A percentile compares a stretch with the other conserved stretches of the same genome.
phyloP scores from a whole-genome alignment of 1,284 basidiomycete genomes.

The Boletus hoseneyae region DNA sequence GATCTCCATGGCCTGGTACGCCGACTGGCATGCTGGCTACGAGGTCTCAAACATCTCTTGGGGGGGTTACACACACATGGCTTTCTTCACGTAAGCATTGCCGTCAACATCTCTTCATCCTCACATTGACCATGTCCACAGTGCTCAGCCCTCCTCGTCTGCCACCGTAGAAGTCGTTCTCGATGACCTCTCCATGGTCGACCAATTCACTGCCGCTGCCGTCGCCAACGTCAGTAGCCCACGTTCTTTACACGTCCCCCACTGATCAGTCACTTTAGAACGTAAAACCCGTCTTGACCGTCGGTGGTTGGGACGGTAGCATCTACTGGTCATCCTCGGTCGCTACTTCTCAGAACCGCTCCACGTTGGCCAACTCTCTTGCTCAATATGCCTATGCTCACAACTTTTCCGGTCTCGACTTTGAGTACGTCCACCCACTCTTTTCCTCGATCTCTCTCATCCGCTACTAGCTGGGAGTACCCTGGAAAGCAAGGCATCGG shows the following conservation, averaged over 20 bases:
- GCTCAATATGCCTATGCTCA: slow-evolving; percentile 59
- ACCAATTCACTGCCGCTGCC: slow-evolving; percentile 48
- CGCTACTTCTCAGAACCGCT: slow-evolving; percentile 55
- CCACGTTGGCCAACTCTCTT: slow-evolving; percentile 66
- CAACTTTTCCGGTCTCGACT: slow-evolving; percentile 79
- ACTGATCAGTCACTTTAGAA: slow-evolving; percentile 31
- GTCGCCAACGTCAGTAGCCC: slow-evolving; percentile 45
- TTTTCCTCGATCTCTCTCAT: slow-evolving; percentile 3
- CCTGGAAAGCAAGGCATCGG: slow-evolving; percentile 68
- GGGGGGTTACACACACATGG: slow-evolving; percentile 60
- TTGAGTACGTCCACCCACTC: slow-evolving; percentile 55
- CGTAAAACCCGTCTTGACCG: slow-evolving; percentile 72
- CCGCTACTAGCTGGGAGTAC: slow-evolving; percentile 76
- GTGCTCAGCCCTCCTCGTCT: slow-evolving; percentile 49
- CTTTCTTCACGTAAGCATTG: slow-evolving; percentile 56
- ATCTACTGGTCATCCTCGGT: slow-evolving; percentile 75
- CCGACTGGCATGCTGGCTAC: slow-evolving; percentile 54
- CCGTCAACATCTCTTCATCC: neutral
- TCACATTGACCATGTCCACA: neutral
- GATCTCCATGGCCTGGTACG: slow-evolving; percentile 58
- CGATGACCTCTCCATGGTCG: slow-evolving; percentile 5
- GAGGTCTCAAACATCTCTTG: slow-evolving; percentile 53
- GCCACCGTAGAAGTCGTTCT: slow-evolving; percentile 40
- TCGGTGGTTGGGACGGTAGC: slow-evolving; percentile 88
- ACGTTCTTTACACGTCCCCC: neutral